Evolutionary conservation across 106 monocot genomes (phyloP), one percentile per base, ranked within the genome.

Genomic region (Acorus calamus): DNA sequence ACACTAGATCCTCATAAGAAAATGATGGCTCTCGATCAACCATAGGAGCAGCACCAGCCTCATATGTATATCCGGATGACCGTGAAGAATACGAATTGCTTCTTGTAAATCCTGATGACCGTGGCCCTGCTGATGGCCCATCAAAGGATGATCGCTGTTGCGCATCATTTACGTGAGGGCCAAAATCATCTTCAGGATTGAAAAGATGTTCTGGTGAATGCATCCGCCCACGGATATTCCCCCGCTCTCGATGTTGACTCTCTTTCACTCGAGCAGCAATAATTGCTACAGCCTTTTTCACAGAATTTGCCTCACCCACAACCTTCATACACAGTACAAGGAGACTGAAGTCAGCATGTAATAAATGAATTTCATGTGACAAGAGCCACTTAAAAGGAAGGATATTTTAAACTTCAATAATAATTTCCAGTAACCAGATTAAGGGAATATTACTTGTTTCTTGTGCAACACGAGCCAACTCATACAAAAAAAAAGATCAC

Each of bases 241-340:
- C 83, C 65, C 88, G 85, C 7, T 98, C 96, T 51, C 96, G 81
- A 71, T 98, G 96, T 69, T 88, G 54, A 59, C 96, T 98, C 75
- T 98, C 92, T 79, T 92, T 92, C 48, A 98, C 62, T 69, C 98
- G 92, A 66, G 75, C 76, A 53, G 85, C 85, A 48, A 98, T 88
- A 44, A 83, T 61, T 50, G 68, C 78, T 1, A 92, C 79, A 61
- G 92, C 98, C 73, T 86, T 85, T 75, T 98, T 98, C 68, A 98
- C 98, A 55, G 71, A 73, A 71, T 48, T 81, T 42, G 74, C 62
- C n/a, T 88, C 92, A 67, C 98, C 92, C 71, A 88, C 85, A 77
- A 98, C 74, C 98, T 98, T 52, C 5, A 61, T 55, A 55, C 9
- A 28, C 28, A 28, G 28, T 28, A 28, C 28, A 28, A 28, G 28